These are phyloP conservation scores for Agaricus sinodeliciosus DNA, from an alignment of 768 basidiomycete genomes.

Conservation along the genomic window DNA sequence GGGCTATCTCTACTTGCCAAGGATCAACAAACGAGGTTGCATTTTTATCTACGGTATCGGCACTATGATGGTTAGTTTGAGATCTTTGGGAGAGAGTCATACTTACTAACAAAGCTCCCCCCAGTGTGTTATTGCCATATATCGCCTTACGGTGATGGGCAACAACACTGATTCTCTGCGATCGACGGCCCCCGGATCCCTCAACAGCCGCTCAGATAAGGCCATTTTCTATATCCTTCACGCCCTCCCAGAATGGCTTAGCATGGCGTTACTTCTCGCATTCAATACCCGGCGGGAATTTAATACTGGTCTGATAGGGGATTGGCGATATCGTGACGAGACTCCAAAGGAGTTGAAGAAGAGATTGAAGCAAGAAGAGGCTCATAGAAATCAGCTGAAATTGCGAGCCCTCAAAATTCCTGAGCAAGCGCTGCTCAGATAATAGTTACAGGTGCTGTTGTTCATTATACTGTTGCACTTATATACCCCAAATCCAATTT, in stretches of 20 bases:
- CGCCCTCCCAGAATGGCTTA: slow-evolving; percentile 37
- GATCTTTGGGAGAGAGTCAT: slow-evolving; percentile 7
- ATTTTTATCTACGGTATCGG: slow-evolving; percentile 17
- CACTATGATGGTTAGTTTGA: slow-evolving; percentile 23
- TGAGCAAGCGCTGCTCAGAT: not conserved
- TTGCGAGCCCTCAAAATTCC: not conserved
- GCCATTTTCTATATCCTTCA: slow-evolving; percentile 38
- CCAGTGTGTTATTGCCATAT: slow-evolving; percentile 28
- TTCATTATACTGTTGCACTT: too few relatives aligned
- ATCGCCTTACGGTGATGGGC: slow-evolving; percentile 16
- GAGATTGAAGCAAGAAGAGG: slow-evolving; percentile 10
- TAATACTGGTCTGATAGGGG: slow-evolving; percentile 27
- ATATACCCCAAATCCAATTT: too few relatives aligned
- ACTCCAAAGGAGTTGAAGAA: slow-evolving; percentile 15
- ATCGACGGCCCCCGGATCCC: slow-evolving; percentile 22
- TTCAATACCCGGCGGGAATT: slow-evolving; percentile 26
- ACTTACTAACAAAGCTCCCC: too few relatives aligned
- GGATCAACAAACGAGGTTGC: slow-evolving; percentile 15
- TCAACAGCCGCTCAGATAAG: slow-evolving; percentile 30
- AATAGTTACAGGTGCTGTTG: too few relatives aligned
- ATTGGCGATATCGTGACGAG: slow-evolving; percentile 25
- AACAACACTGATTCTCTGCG: slow-evolving; percentile 25
- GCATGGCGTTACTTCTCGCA: slow-evolving; percentile 20
- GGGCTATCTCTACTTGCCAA: not conserved
- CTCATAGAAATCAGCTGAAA: slow-evolving; percentile 12